A percentile compares a stretch with the other conserved stretches of the same genome.
These are phyloP conservation scores for Talaromyces rugulosus DNA, from an alignment of 2,329 filamentous ascomycete species.

Conservation along the genomic window DNA sequence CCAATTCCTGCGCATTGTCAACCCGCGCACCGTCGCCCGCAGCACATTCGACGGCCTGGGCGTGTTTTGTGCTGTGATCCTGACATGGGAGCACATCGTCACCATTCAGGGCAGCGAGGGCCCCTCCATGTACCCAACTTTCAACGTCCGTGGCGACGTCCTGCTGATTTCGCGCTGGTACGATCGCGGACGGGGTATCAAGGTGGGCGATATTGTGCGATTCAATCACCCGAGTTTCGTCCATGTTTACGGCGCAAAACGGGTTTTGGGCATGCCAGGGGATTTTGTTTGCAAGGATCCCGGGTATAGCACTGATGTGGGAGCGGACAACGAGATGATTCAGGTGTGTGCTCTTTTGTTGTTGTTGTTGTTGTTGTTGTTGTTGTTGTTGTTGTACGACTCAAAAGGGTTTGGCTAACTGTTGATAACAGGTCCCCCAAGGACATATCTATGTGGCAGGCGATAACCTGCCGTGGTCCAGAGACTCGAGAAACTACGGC, in stretches of 20 bases:
- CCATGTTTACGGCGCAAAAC: constrained; percentile 65
- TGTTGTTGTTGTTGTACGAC: neutral
- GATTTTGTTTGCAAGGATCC: constrained; percentile 49
- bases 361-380: neutral
- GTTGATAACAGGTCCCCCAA: constrained; percentile 63
- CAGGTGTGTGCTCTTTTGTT: constrained; percentile 40
- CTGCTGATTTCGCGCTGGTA: constrained; percentile 65
- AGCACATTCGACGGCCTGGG: constrained; percentile 29
- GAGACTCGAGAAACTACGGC: constrained; percentile 83
- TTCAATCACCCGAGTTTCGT: constrained; percentile 70
- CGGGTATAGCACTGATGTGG: constrained; percentile 29
- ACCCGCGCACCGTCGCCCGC: constrained; percentile 22
- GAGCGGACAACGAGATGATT: constrained; percentile 37
- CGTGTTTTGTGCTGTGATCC: constrained; percentile 31
- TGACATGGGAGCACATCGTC: constrained; percentile 56
- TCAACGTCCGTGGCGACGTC: constrained; percentile 63
- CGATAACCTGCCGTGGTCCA: constrained; percentile 78
- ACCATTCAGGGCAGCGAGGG: constrained; percentile 60
- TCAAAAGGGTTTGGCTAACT: neutral
- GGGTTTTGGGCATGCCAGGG: constrained; percentile 69
- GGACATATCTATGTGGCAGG: constrained; percentile 91
- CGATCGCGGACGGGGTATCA: constrained; percentile 62
- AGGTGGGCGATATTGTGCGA: constrained; percentile 78
- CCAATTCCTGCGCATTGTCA: constrained; percentile 19
- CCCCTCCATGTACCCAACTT: constrained; percentile 85